A percentile compares a stretch with the other conserved stretches of the same genome.
Conservation (phyloP, 306 rosid genomes). For the Alnus glutinosa region DNA sequence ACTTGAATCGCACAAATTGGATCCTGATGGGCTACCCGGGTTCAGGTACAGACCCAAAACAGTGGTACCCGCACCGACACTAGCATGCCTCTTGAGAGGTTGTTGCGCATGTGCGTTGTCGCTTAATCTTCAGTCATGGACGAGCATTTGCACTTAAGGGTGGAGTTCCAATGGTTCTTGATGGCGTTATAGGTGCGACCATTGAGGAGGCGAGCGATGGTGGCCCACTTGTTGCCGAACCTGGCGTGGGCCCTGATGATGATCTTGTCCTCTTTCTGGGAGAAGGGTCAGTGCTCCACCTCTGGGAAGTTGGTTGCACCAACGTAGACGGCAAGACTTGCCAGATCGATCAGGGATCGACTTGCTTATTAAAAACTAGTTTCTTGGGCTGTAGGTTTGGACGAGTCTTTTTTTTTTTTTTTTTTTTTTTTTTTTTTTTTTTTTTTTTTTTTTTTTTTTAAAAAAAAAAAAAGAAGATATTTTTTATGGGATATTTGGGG, state of each 20-base stretch:
- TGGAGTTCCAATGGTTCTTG: slow-evolving; percentile 90
- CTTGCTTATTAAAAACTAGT: slow-evolving; percentile 82
- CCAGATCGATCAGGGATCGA: slow-evolving; percentile 83
- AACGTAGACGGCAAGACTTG: slow-evolving; percentile 79
- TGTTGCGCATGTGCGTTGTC: slow-evolving; percentile 33
- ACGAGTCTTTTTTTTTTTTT: slow-evolving; percentile 34
- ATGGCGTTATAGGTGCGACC: slow-evolving; percentile 94
- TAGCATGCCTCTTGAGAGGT: slow-evolving; percentile 70
- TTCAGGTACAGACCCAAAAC: slow-evolving; percentile 32
- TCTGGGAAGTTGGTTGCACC: slow-evolving; percentile 91
- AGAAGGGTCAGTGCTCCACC: slow-evolving; percentile 74
- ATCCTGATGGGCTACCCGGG: slow-evolving; percentile 69
- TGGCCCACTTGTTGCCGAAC: slow-evolving; percentile 86
- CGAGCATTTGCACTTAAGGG: slow-evolving; percentile 75
- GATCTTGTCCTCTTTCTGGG: slow-evolving; percentile 60
- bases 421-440: too few relatives aligned
- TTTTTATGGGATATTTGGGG: too few relatives aligned
- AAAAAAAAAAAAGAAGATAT: too few relatives aligned
- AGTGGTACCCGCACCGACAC: slow-evolving; percentile 50
- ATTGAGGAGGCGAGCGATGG: slow-evolving; percentile 68
- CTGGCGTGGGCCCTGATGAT: slow-evolving; percentile 61
- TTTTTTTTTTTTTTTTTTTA: too few relatives aligned
- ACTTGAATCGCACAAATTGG: slow-evolving; percentile 73
- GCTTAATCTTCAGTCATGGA: slow-evolving; percentile 36
- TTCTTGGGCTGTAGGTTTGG: slow-evolving; percentile 57